Base-by-base conservation (phyloP, 2,329 filamentous ascomycete genomes). In the Aspergillus brasiliensis region DNA sequence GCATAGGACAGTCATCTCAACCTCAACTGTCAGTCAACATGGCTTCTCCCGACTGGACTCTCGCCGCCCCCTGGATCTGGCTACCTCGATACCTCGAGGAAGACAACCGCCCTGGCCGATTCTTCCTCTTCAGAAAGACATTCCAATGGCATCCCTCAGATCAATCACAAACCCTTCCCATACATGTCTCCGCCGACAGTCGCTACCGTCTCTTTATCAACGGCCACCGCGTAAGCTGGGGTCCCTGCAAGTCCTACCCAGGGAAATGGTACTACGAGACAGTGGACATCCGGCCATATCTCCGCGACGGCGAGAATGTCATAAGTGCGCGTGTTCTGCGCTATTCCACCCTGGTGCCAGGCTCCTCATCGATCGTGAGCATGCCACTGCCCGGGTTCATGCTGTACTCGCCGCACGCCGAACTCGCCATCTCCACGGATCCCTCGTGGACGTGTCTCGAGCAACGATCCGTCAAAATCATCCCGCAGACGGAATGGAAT, bases 141-240 rank as follows among this genome's bases (percentile, higher is more conserved):
- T 62, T 59, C 8, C 19, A 23, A 27, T 53, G 51, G 51, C 4
- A 15, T 1, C 13, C 3, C 1, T 8, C 19, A 7, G 10, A 23
- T 17, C 1, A 23, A 3, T 15, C 23, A 5, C 10, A 19, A 0
- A 8, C 11, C 4, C 6, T 19, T 3, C 10, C 27, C 1, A 17
- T 62, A 2, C 52, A 57, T n/a, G 40, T 59, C 42, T 62, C 60
- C 7, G 60, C 60, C 7, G 57, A 62, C 25, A 59, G 56, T 3
- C 60, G 60, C 3, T 62, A 62, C 21, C 48, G 57, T 10, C 48
- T 62, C 1, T 62, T 53, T 48, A 17, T 62, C 40, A 62, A 62
- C 15, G 60, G 60, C 6, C 17, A n/a, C 7, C 17, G 48, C 11
- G 31, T 51, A 19, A 40, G 42, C 34, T 59, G 59, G 19, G 60